A percentile compares a stretch with the other conserved stretches of the same genome.
These are phyloP conservation scores for Juglanconis juglandina DNA, from an alignment of 2,329 filamentous ascomycete species.

Conservation along the genomic window DNA sequence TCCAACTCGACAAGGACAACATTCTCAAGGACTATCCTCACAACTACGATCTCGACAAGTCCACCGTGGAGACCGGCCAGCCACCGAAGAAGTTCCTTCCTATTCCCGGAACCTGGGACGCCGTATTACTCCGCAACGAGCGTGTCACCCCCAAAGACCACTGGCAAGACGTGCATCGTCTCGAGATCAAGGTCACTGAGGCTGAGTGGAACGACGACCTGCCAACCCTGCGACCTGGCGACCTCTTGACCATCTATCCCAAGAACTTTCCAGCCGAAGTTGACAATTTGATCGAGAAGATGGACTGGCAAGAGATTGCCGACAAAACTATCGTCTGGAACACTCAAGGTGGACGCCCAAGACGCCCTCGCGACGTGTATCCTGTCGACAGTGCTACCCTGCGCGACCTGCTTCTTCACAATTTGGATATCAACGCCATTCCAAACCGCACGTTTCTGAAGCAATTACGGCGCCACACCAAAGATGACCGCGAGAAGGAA, in stretches of 20 bases:
- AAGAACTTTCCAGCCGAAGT: slow-evolving; percentile 84
- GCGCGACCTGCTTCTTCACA: slow-evolving; percentile 72
- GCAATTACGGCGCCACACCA: slow-evolving; percentile 71
- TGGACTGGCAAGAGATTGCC: slow-evolving; percentile 73
- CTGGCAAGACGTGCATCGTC: slow-evolving; percentile 89
- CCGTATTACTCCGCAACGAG: slow-evolving; percentile 61
- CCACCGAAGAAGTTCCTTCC: slow-evolving; percentile 42
- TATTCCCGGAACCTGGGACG: slow-evolving; percentile 54
- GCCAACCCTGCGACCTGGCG: slow-evolving; percentile 61
- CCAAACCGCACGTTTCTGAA: slow-evolving; percentile 85
- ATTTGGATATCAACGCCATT: slow-evolving; percentile 85
- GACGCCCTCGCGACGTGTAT: slow-evolving; percentile 31
- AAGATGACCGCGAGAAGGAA: slow-evolving; percentile 69
- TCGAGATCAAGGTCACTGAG: slow-evolving; percentile 55
- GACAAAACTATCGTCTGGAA: slow-evolving; percentile 50
- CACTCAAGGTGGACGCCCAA: background rate
- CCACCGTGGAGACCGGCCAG: slow-evolving; percentile 22
- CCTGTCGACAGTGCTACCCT: slow-evolving; percentile 55
- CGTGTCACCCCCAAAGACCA: slow-evolving; percentile 73
- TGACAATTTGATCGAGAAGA: slow-evolving; percentile 70
- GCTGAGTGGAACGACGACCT: slow-evolving; percentile 20
- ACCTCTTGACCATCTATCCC: slow-evolving; percentile 77
- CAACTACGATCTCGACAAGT: slow-evolving; percentile 29
- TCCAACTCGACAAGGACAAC: slow-evolving; percentile 31
- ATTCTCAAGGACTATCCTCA: slow-evolving; percentile 32